Conservation (phyloP, 2,329 filamentous ascomycete genomes). For the Claviceps lovelessii region DNA sequence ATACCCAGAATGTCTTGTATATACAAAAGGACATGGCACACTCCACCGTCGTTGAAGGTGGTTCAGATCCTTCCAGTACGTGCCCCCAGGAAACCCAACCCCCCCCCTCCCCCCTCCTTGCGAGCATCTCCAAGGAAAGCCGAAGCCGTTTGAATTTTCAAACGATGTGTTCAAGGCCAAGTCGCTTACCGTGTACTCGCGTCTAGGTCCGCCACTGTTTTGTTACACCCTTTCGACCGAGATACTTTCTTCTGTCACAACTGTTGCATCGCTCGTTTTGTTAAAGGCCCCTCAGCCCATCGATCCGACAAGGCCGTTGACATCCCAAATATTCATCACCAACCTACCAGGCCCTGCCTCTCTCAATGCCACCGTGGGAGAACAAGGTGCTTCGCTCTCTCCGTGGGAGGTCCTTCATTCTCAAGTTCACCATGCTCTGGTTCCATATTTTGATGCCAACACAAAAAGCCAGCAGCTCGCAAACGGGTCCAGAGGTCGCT, state of each 20-base stretch:
- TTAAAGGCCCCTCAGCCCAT: conserved; percentile 82
- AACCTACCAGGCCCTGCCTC: conserved; percentile 75
- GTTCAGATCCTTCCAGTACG: conserved; percentile 30
- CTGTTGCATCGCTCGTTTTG: conserved; percentile 72
- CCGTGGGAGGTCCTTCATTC: conserved; percentile 90
- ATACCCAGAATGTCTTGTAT: conserved; percentile 78
- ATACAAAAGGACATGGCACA: conserved; percentile 67
- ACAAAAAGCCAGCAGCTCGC: conserved; percentile 64
- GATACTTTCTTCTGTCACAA: conserved; percentile 65
- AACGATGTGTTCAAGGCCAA: not conserved
- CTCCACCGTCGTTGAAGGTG: conserved; percentile 37
- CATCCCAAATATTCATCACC: conserved; percentile 80
- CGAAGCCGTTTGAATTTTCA: no score
- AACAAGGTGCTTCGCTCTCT: conserved; percentile 59
- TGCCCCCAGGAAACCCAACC: not conserved
- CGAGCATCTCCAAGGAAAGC: not conserved
- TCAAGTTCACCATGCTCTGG: conserved; percentile 77
- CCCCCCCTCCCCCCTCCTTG: no score
- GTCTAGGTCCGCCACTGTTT: conserved; percentile 38
- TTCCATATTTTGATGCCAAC: conserved; percentile 94
- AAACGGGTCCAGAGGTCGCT: conserved; percentile 53
- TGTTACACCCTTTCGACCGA: conserved; percentile 71
- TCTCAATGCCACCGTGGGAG: conserved; percentile 48
- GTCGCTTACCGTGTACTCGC: conserved; percentile 6
- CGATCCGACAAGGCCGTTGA: conserved; percentile 67